Evolutionary conservation across 495 filamentous ascomycete species (phyloP), one percentile per base, ranked within the genome.

Genomic region (Physcia stellaris): DNA sequence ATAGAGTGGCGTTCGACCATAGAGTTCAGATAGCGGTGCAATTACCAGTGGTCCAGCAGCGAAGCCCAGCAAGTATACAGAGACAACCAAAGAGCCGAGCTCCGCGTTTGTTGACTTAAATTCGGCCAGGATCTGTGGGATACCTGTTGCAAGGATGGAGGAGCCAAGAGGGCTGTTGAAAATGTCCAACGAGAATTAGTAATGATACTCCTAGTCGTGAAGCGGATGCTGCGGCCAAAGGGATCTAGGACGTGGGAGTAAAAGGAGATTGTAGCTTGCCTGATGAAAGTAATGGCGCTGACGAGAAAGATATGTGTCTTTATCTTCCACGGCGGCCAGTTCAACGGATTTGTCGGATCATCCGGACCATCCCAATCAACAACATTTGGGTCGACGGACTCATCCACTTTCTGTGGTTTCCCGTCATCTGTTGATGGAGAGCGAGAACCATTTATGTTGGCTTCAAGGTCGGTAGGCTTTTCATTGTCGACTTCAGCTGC

Each of bases 11-110:
- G 77, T 61, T n/a, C 85, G 66, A 4, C 85, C 85, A 41, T 77
- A 87, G 40, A 92, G 66, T 55, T 94, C 85, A 32, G 70, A 77
- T 42, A 86, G 55, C 0, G 83, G 83, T 18, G 85, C 85, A 28
- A 86, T 64, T 19, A 90, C 52, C 41, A 93, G 57, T 26, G 74
- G 77, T 0, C 85, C 85, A 7, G 67, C 57, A 0, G 83, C 85
- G 23, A 92, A 62, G 2, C 85, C 62, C 7, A 64, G 35, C 2
- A 64, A 62, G 46, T 90, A 93, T 6, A 77, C 81, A 2, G 85
- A 90, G 24, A 93, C 60, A 1, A 85, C 85, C 5, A 93, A 61
- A 1, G 83, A 82, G 11, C 73, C 71, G 19, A 80, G 47, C 0
- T 73, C 68, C 27, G 69, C 57, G 10, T 59, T 68, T 4, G 49